Percentiles rank a stretch among this genome's conserved stretches.
Conservation (phyloP, 306 rosid genomes). For the Cicer arietinum region DNA sequence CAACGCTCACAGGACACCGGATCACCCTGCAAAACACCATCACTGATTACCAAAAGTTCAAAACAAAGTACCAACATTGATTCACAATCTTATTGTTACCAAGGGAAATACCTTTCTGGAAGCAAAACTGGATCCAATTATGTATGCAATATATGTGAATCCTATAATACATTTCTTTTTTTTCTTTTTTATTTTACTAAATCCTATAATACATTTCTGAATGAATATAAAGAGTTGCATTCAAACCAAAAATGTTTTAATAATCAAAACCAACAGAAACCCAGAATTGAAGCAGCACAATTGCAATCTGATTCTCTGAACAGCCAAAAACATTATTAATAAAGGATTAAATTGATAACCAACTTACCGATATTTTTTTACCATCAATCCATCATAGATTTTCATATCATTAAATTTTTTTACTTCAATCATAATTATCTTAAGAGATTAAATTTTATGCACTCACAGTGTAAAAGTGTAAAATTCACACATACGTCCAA, state of each 20-base stretch:
- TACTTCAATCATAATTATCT: background rate
- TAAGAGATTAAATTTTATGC: background rate
- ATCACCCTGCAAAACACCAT: constrained; percentile 75
- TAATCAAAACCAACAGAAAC: constrained; percentile 3
- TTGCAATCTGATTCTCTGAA: background rate
- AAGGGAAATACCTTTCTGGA: background rate
- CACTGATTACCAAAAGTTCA: constrained; percentile 26
- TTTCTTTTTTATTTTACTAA: background rate
- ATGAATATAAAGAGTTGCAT: constrained; percentile 1
- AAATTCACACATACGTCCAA: no score
- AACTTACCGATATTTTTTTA: no score
- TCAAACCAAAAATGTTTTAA: background rate
- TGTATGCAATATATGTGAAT: constrained; percentile 18
- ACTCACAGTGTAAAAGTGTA: background rate
- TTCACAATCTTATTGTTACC: constrained; percentile 16
- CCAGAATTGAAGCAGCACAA: constrained; percentile 14
- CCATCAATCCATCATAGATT: no score
- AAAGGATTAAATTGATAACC: background rate
- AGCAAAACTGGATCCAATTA: constrained; percentile 1
- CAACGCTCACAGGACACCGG: constrained; percentile 96
- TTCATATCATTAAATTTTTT: no score
- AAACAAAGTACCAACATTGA: constrained; percentile 27
- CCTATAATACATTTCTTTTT: background rate
- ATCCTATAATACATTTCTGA: constrained; percentile 8
- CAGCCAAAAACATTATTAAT: background rate